Percentiles rank a stretch among this genome's conserved stretches.
These are phyloP conservation scores for Aspergillus aculeatinus DNA, from an alignment of 2,329 filamentous ascomycete species.

Conservation along the genomic window DNA sequence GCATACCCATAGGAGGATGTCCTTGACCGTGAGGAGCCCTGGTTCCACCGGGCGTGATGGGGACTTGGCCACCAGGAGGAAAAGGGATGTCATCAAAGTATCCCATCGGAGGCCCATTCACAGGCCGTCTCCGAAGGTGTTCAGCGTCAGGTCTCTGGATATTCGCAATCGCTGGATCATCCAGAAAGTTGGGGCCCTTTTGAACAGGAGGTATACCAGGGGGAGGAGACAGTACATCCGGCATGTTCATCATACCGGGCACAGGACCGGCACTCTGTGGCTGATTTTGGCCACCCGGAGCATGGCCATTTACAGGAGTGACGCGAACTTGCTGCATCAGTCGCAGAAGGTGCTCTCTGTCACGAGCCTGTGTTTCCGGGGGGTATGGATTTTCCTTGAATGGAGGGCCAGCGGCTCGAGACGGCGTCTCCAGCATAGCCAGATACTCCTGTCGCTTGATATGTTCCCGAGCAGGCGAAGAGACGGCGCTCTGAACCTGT, in stretches of 20 bases:
- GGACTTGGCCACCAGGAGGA: conserved; percentile 35
- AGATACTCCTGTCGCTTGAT: conserved; percentile 34
- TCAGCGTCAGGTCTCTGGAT: conserved; percentile 41
- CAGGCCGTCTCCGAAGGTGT: conserved; percentile 38
- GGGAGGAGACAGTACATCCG: conserved; percentile 35
- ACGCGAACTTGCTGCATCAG: conserved; percentile 67
- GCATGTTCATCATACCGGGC: conserved; percentile 37
- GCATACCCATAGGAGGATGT: conserved; percentile 41
- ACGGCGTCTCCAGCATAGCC: conserved; percentile 23
- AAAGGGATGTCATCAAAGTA: conserved; percentile 45
- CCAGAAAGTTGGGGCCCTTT: conserved; percentile 40
- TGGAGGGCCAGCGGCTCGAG: conserved; percentile 24
- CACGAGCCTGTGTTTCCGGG: conserved; percentile 50
- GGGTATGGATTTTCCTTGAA: conserved; percentile 30
- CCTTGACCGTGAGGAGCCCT: conserved; percentile 34
- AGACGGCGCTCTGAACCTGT: conserved; percentile 27
- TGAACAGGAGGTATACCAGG: conserved; percentile 35
- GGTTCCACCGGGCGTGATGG: conserved; percentile 36
- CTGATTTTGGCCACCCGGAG: conserved; percentile 28
- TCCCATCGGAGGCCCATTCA: conserved; percentile 39
- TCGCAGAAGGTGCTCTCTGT: conserved; percentile 81
- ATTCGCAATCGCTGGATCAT: conserved; percentile 46
- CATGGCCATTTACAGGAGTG: conserved; percentile 24
- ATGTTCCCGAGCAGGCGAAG: conserved; percentile 35
- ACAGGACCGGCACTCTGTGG: conserved; percentile 31